phyloP scores from a whole-genome alignment of 148 eudicot species.

The Cornus suecica region DNA sequence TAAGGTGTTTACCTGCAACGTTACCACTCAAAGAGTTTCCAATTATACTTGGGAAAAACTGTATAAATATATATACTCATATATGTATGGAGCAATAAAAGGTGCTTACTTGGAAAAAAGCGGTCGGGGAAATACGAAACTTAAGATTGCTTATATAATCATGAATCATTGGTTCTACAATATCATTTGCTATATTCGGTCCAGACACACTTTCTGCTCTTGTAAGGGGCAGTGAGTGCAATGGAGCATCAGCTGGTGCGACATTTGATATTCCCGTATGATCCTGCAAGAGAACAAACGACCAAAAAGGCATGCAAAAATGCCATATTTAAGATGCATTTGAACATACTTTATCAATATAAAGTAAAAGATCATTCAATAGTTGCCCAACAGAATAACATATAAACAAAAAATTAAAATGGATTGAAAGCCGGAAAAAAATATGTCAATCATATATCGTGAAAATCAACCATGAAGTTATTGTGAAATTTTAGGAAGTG shows the following conservation, averaged over 20 bases:
- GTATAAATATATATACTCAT: no score
- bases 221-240: slow-evolving; percentile 52
- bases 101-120: slow-evolving; percentile 79
- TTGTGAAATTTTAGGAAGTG: no score
- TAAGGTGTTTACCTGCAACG: slow-evolving; percentile 79
- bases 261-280: slow-evolving; percentile 92
- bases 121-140: slow-evolving; percentile 87
- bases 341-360: not conserved
- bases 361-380: not conserved
- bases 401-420: no score
- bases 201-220: slow-evolving; percentile 29
- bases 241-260: slow-evolving; percentile 79
- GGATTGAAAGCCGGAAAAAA: no score
- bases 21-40: not conserved
- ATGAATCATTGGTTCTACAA: slow-evolving; percentile 67
- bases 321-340: slow-evolving; percentile 8
- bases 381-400: not conserved
- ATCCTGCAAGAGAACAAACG: slow-evolving; percentile 49
- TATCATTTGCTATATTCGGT: slow-evolving; percentile 24
- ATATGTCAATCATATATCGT: no score
- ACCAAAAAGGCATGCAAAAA: not conserved
- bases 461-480: no score
- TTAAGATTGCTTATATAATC: slow-evolving; percentile 76
- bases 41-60: not conserved
- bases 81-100: no score